Evolutionary conservation across 2,329 filamentous ascomycete genomes (phyloP).

Genomic region (Trichophaea hybrida): DNA sequence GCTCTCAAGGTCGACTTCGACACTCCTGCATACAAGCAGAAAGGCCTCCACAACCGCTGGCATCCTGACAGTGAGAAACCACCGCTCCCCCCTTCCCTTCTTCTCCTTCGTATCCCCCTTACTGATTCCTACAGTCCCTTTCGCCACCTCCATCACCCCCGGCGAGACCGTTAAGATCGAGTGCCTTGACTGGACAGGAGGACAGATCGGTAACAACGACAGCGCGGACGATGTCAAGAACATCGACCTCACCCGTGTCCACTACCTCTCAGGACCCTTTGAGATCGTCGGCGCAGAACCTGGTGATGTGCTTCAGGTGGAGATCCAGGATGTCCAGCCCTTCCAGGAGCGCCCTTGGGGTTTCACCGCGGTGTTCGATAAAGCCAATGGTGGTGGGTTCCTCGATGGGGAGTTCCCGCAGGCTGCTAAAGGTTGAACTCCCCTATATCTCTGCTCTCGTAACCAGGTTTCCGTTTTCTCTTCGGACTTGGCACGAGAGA

Average conservation of each 20-base stretch:
- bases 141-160: constrained; percentile 56
- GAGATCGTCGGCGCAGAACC: constrained; percentile 72
- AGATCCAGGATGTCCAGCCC: constrained; percentile 88
- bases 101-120: background rate
- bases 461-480: too few relatives aligned
- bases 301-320: constrained; percentile 70
- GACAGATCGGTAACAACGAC: constrained; percentile 80
- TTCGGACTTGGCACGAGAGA: too few relatives aligned
- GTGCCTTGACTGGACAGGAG: constrained; percentile 68
- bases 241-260: constrained; percentile 68
- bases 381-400: constrained; percentile 74
- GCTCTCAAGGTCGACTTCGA: constrained; percentile 59
- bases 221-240: constrained; percentile 76
- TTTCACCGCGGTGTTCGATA: constrained; percentile 70
- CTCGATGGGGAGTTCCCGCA: constrained; percentile 75
- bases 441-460: too few relatives aligned
- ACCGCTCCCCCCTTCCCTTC: background rate
- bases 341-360: constrained; percentile 79
- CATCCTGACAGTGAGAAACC: constrained; percentile 5
- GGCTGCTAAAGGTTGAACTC: constrained; percentile 41
- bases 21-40: constrained; percentile 55
- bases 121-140: constrained; percentile 47
- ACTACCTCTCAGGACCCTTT: constrained; percentile 82
- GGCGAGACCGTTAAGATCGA: constrained; percentile 87
- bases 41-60: constrained; percentile 50